Percentiles rank a stretch among this genome's conserved stretches.
These are phyloP conservation scores for Globisporangium nodosum DNA, from an alignment of 352 stramenopile species.

Conservation along the genomic window DNA sequence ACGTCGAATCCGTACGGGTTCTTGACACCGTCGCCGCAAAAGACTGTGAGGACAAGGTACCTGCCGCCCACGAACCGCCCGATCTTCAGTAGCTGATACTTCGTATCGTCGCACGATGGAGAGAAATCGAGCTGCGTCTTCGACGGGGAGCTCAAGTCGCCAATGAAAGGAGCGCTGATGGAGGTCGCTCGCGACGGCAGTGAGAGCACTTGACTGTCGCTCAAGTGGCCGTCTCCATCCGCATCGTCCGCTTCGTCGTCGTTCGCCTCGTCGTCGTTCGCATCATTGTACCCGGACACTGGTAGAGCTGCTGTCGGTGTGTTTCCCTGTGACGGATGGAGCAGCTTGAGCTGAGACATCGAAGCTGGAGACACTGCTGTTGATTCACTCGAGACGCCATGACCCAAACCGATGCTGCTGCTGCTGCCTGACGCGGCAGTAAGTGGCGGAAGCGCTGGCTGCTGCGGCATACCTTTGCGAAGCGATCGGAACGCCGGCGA, in stretches of 20 bases:
- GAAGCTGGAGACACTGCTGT: neutral
- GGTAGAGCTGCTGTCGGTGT: neutral
- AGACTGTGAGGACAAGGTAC: constrained; percentile 65
- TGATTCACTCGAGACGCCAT: neutral
- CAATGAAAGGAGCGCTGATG: constrained; percentile 22
- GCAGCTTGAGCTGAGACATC: neutral
- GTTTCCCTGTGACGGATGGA: neutral
- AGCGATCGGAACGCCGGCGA: constrained; percentile 57
- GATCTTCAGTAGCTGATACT: constrained; percentile 61
- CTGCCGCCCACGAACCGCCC: constrained; percentile 57
- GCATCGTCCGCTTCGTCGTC: neutral
- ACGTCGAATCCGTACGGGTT: constrained; percentile 76
- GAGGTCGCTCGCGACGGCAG: constrained; percentile 10
- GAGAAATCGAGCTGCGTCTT: neutral
- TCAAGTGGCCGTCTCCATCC: neutral
- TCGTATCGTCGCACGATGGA: constrained; percentile 14
- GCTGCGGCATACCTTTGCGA: constrained; percentile 60
- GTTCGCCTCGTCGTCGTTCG: neutral
- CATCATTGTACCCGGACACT: neutral
- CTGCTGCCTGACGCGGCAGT: constrained; percentile 14
- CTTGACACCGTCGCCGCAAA: constrained; percentile 50
- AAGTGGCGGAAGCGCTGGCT: constrained; percentile 54
- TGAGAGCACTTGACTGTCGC: constrained; percentile 1
- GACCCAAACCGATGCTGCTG: constrained; percentile 1
- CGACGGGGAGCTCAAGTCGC: constrained; percentile 20